A percentile compares a stretch with the other conserved stretches of the same genome.
These are phyloP conservation scores for Alternaria metachromatica DNA, from an alignment of 2,329 filamentous ascomycete species.

Conservation along the genomic window DNA sequence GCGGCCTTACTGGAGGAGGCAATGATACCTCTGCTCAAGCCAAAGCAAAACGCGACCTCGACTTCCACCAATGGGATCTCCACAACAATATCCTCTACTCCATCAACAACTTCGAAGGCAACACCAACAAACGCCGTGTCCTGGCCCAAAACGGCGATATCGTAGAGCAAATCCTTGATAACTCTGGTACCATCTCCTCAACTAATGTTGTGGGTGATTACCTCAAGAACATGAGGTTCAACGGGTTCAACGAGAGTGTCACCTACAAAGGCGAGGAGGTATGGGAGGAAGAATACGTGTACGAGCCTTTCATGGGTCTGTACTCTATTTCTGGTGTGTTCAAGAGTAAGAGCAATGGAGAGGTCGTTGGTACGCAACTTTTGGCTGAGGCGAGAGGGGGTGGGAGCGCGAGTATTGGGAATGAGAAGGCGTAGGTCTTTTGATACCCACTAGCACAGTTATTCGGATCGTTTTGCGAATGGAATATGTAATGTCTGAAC, in stretches of 20 bases:
- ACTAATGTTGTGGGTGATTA: slow-evolving; percentile 59
- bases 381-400: slow-evolving; percentile 62
- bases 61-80: slow-evolving; percentile 55
- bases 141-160: slow-evolving; percentile 63
- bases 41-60: slow-evolving; percentile 37
- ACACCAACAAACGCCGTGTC: slow-evolving; percentile 61
- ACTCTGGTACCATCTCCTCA: slow-evolving; percentile 57
- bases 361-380: slow-evolving; percentile 59
- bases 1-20: slow-evolving; percentile 15
- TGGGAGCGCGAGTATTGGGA: slow-evolving; percentile 59
- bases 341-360: slow-evolving; percentile 56
- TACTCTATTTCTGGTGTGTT: slow-evolving; percentile 56
- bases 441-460: background rate
- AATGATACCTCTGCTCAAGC: slow-evolving; percentile 18
- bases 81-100: slow-evolving; percentile 66
- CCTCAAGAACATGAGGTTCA: slow-evolving; percentile 61
- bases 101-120: slow-evolving; percentile 65
- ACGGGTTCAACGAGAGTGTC: slow-evolving; percentile 55
- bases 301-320: slow-evolving; percentile 59
- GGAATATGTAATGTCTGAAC: background rate
- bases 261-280: slow-evolving; percentile 54
- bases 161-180: slow-evolving; percentile 62
- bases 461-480: background rate
- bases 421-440: slow-evolving; percentile 15
- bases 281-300: slow-evolving; percentile 62